Evolutionary conservation across 2,329 filamentous ascomycete species (phyloP).

Genomic region (Hypoxylon sp.): DNA sequence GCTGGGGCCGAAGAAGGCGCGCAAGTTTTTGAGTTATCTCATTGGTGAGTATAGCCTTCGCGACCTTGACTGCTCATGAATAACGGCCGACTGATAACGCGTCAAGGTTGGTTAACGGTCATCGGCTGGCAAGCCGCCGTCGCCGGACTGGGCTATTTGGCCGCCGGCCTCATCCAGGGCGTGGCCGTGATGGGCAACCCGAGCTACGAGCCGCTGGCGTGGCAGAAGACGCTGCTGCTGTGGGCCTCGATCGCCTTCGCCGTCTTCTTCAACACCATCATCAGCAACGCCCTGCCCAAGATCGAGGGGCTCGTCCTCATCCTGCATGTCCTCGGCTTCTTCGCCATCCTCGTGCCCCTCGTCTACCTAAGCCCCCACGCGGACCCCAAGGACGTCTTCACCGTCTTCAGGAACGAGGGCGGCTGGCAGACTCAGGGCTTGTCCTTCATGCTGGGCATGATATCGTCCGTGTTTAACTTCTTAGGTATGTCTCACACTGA

Average conservation of each 20-base stretch:
- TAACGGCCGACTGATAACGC: neutral
- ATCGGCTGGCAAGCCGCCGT: constrained; percentile 33
- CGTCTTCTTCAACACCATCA: constrained; percentile 53
- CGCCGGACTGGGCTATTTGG: constrained; percentile 21
- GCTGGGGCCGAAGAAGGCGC: constrained; percentile 24
- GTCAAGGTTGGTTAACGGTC: constrained; percentile 32
- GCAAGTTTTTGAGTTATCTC: constrained; percentile 33
- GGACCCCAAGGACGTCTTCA: constrained; percentile 54
- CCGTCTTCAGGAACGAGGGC: constrained; percentile 56
- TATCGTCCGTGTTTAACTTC: constrained; percentile 17
- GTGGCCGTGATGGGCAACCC: constrained; percentile 29
- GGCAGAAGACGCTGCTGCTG: constrained; percentile 50
- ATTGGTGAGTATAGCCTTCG: constrained; percentile 4
- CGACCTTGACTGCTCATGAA: neutral
- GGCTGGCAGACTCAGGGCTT: constrained; percentile 56
- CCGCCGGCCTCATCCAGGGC: constrained; percentile 34
- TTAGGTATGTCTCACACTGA: constrained; percentile 22
- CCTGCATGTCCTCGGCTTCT: constrained; percentile 54
- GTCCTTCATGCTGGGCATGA: constrained; percentile 48
- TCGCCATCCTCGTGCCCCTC: constrained; percentile 52
- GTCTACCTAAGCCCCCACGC: constrained; percentile 45
- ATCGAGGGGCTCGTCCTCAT: constrained; percentile 54
- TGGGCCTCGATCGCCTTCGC: constrained; percentile 51
- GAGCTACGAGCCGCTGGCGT: constrained; percentile 41
- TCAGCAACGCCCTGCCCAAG: constrained; percentile 49